Percentiles rank a stretch among this genome's conserved stretches.
Conservation (phyloP, 495 filamentous ascomycete genomes). For the Haplographium delicatum region DNA sequence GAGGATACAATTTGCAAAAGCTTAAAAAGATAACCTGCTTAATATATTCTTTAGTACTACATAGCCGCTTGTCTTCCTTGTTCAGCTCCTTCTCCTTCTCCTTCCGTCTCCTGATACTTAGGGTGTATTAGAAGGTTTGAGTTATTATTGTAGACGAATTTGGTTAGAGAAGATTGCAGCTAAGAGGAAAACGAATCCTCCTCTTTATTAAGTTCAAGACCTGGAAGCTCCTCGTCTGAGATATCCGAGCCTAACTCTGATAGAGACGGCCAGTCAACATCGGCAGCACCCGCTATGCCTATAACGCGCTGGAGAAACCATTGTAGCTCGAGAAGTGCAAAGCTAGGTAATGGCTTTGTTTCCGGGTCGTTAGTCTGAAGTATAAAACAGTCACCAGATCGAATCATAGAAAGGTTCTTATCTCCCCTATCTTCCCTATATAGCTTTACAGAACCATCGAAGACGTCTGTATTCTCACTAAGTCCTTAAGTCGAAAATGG, state of each 20-base stretch:
- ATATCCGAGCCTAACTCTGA: not conserved
- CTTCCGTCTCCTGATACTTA: conserved; percentile 8
- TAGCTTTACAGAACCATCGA: not conserved
- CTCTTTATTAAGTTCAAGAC: conserved; percentile 6
- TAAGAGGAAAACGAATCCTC: not conserved
- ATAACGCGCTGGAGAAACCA: conserved; percentile 15
- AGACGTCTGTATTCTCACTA: not conserved
- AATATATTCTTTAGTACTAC: conserved; percentile 4
- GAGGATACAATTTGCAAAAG: not conserved
- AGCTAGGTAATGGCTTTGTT: conserved; percentile 16
- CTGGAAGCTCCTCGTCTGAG: conserved; percentile 7
- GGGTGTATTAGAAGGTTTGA: not conserved
- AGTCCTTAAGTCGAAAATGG: conserved; percentile 13
- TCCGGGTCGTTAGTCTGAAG: conserved; percentile 16
- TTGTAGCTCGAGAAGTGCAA: conserved; percentile 18
- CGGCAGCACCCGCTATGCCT: conserved; percentile 18
- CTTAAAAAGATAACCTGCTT: not conserved
- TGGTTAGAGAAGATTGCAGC: not conserved
- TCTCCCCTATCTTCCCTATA: not conserved
- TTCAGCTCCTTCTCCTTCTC: conserved; percentile 1
- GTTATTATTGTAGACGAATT: conserved; percentile 2
- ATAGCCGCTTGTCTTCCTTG: conserved; percentile 2
- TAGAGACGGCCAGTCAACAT: not conserved
- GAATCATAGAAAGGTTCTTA: not conserved
- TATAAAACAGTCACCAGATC: conserved; percentile 7